Evolutionary conservation across 148 eudicot species (phyloP).

Genomic region (Diospyros lotus): DNA sequence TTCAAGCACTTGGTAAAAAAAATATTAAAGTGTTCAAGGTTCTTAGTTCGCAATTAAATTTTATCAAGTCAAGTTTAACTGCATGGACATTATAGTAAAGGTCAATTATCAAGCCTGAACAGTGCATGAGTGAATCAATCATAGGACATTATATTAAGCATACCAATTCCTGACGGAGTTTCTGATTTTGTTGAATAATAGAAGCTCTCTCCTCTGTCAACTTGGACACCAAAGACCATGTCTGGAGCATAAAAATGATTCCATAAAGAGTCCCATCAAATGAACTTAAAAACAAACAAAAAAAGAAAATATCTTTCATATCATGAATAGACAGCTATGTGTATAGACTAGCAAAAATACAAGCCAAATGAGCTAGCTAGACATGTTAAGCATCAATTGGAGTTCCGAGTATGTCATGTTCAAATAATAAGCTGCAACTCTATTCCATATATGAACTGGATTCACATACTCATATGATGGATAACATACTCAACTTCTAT

Average conservation of each 20-base stretch:
- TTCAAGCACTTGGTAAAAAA: too few relatives aligned
- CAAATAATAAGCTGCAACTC: too few relatives aligned
- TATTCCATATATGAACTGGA: too few relatives aligned
- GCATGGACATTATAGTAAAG: background rate
- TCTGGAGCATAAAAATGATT: slow-evolving; percentile 28
- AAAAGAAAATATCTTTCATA: background rate
- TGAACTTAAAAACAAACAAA: background rate
- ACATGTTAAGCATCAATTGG: too few relatives aligned
- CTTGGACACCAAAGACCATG: slow-evolving; percentile 53
- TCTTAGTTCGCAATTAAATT: too few relatives aligned
- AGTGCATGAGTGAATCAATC: background rate
- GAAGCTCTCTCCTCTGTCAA: slow-evolving; percentile 75
- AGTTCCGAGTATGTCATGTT: too few relatives aligned
- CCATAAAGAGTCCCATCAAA: background rate
- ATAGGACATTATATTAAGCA: slow-evolving; percentile 10
- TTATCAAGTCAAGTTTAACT: slow-evolving; percentile 1
- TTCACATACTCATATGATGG: too few relatives aligned
- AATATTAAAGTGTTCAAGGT: too few relatives aligned
- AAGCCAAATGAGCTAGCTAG: background rate
- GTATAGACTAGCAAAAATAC: background rate
- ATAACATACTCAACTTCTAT: too few relatives aligned
- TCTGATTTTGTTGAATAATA: slow-evolving; percentile 66
- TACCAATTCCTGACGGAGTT: slow-evolving; percentile 64
- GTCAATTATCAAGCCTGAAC: background rate
- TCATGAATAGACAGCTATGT: background rate